phyloP scores from a whole-genome alignment of 2,329 filamentous ascomycete genomes.

The Fusarium pseudoanthophilum region DNA sequence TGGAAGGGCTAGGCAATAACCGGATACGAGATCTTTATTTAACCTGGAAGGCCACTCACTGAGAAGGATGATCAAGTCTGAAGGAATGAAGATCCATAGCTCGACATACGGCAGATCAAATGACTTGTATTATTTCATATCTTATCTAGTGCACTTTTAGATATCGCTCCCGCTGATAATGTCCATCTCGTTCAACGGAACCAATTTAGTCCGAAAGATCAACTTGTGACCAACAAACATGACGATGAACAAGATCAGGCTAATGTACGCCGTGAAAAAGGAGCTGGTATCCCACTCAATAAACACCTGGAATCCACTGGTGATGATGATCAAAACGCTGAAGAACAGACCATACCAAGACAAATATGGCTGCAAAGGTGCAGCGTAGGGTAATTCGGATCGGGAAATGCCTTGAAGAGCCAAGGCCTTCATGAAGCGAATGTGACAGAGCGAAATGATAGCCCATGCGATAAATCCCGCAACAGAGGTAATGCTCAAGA shows the following conservation, averaged over 20 bases:
- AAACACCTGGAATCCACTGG: constrained; percentile 36
- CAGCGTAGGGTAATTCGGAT: constrained; percentile 60
- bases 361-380: constrained; percentile 69
- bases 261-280: constrained; percentile 37
- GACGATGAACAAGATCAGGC: constrained; percentile 29
- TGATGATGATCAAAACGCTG: constrained; percentile 27
- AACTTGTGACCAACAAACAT: constrained; percentile 36
- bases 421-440: constrained; percentile 69
- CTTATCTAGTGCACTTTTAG: background rate
- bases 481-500: constrained; percentile 75
- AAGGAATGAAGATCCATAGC: background rate
- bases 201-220: constrained; percentile 24
- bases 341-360: constrained; percentile 44
- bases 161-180: constrained; percentile 6
- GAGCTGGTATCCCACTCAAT: constrained; percentile 26
- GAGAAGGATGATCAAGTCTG: background rate
- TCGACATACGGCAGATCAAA: too few species aligned
- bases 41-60: background rate
- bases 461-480: constrained; percentile 70
- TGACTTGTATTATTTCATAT: background rate
- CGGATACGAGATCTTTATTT: background rate
- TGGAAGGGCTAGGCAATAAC: background rate
- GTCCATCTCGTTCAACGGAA: constrained; percentile 16
- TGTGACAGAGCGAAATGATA: constrained; percentile 66
- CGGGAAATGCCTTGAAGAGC: constrained; percentile 56